Percentiles rank a stretch among this genome's conserved stretches.
These are phyloP conservation scores for Hypoxylon sp. DNA, from an alignment of 2,329 filamentous ascomycete species.

Conservation along the genomic window DNA sequence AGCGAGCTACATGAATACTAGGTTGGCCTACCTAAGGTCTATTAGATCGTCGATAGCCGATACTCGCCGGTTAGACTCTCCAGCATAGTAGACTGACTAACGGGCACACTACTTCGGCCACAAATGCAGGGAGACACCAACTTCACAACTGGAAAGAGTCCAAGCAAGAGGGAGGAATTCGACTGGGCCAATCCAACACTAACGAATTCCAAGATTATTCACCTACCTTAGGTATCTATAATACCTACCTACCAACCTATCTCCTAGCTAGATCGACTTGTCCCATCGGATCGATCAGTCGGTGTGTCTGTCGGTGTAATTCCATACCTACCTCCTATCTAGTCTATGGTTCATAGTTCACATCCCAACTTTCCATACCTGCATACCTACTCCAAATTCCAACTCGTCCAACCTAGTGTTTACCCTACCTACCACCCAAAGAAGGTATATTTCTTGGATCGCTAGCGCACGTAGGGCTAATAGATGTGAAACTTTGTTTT, in stretches of 20 bases:
- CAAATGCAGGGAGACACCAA: not conserved
- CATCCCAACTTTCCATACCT: too few species aligned
- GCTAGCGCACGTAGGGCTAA: conserved; percentile 14
- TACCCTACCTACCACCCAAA: not conserved
- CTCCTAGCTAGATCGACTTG: not conserved
- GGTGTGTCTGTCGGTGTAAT: not conserved
- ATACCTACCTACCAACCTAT: not conserved
- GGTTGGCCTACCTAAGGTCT: too few species aligned
- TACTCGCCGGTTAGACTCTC: too few species aligned
- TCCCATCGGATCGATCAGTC: conserved; percentile 9
- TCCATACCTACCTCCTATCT: too few species aligned
- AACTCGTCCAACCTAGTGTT: conserved; percentile 3
- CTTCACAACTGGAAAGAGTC: too few species aligned
- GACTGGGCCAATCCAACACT: not conserved
- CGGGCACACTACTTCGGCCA: not conserved
- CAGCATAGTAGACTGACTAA: not conserved
- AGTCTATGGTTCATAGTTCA: too few species aligned
- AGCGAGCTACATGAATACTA: too few species aligned
- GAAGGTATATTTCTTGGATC: not conserved
- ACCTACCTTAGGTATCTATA: not conserved
- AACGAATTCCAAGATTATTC: conserved; percentile 24
- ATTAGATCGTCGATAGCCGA: too few species aligned
- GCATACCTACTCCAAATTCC: not conserved
- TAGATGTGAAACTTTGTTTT: conserved; percentile 19
- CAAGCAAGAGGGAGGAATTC: not conserved